phyloP scores from a whole-genome alignment of 768 basidiomycete genomes.

The Termitomyces sp. region DNA sequence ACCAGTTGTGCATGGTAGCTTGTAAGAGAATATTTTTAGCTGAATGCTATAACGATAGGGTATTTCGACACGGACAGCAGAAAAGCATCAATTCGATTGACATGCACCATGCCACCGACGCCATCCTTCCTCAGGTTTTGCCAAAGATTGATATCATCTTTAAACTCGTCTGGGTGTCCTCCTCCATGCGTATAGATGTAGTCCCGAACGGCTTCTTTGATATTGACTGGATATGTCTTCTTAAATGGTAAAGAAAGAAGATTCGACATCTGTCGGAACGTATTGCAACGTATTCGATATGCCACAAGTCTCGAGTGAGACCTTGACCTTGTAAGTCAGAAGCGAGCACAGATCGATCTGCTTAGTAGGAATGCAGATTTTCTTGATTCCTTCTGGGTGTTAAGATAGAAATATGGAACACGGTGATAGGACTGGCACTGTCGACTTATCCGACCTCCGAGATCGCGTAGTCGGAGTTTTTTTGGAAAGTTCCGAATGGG shows the following conservation, averaged over 20 bases:
- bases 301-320: background rate
- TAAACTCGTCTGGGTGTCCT: constrained; percentile 82
- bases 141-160: constrained; percentile 70
- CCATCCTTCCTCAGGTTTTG: constrained; percentile 56
- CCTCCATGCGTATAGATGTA: constrained; percentile 68
- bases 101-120: constrained; percentile 45
- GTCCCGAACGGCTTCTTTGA: constrained; percentile 49
- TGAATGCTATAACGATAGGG: background rate
- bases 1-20: constrained; percentile 93
- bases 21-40: constrained; percentile 9
- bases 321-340: background rate
- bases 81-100: constrained; percentile 45
- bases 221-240: constrained; percentile 49
- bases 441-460: background rate
- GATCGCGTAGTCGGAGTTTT: background rate
- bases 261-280: constrained; percentile 55
- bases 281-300: background rate
- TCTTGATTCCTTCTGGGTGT: background rate
- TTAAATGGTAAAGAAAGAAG: constrained; percentile 74
- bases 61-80: constrained; percentile 46
- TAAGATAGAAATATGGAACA: background rate
- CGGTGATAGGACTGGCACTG: background rate
- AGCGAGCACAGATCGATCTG: background rate
- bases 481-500: background rate
- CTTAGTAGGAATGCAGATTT: background rate